These are phyloP conservation scores for Penstemon newberryi DNA, from an alignment of 257 asterid genomes.

Conservation along the genomic window DNA sequence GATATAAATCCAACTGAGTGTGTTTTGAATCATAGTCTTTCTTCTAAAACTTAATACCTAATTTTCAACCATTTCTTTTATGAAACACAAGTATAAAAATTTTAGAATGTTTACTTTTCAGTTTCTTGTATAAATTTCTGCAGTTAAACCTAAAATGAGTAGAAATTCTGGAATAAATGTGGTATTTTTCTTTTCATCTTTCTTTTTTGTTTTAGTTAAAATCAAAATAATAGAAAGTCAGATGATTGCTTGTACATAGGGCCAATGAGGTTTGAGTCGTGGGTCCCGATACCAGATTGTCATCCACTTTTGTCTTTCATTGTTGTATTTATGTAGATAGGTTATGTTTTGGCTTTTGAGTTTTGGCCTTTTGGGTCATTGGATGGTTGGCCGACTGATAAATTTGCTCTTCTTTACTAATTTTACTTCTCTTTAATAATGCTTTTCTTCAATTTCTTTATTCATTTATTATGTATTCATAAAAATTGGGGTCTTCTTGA, in stretches of 20 bases:
- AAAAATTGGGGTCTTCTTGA: too few species aligned
- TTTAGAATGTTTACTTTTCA: too few species aligned
- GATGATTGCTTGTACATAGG: background rate
- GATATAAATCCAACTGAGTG: too few species aligned
- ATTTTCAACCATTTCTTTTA: too few species aligned
- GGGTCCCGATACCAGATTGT: slow-evolving; percentile 19
- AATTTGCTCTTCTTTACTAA: background rate
- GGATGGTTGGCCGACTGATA: background rate
- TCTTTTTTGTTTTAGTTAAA: background rate
- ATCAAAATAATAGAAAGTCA: background rate
- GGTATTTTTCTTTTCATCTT: background rate
- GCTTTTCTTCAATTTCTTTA: too few species aligned
- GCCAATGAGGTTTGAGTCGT: slow-evolving; percentile 13
- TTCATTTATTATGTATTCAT: too few species aligned
- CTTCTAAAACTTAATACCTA: too few species aligned
- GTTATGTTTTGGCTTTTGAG: background rate
- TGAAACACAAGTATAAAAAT: too few species aligned
- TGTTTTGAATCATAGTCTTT: too few species aligned
- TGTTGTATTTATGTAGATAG: background rate
- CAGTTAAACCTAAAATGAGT: background rate
- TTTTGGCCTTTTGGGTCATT: background rate
- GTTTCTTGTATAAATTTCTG: too few species aligned
- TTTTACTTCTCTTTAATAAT: background rate
- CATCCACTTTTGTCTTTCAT: slow-evolving; percentile 2
- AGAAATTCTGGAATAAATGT: background rate